Conservation (phyloP, 345 rosid species). For the Crucihimalaya himalaica region DNA sequence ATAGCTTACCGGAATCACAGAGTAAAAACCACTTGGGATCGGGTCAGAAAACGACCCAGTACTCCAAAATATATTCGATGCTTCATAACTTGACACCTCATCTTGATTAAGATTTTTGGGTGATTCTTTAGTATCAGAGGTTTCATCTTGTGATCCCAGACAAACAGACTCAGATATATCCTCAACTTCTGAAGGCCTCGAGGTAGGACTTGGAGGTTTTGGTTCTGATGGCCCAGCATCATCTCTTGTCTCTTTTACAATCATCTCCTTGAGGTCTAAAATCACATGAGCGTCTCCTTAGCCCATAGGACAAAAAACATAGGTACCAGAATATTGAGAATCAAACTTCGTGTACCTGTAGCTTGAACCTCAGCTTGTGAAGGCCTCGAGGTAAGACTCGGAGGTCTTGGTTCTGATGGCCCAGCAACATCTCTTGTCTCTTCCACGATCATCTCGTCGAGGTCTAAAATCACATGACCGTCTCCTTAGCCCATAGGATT, state of each 20-base stretch:
- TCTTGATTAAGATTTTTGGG: slow-evolving; percentile 57
- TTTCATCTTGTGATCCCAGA: slow-evolving; percentile 57
- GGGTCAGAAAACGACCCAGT: slow-evolving; percentile 66
- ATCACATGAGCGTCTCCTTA: slow-evolving; percentile 66
- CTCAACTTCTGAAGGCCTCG: slow-evolving; percentile 50
- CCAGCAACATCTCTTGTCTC: slow-evolving; percentile 57
- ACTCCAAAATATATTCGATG: slow-evolving; percentile 84
- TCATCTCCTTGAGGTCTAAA: slow-evolving; percentile 47
- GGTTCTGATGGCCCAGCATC: slow-evolving; percentile 54
- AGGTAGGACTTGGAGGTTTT: slow-evolving; percentile 50
- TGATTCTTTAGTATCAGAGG: slow-evolving; percentile 49
- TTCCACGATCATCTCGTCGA: slow-evolving; percentile 51
- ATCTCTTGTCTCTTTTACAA: slow-evolving; percentile 63
- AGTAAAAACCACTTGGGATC: slow-evolving; percentile 84
- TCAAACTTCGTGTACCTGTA: slow-evolving; percentile 17
- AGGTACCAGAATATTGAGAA: slow-evolving; percentile 12
- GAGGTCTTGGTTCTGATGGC: slow-evolving; percentile 53
- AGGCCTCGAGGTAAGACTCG: slow-evolving; percentile 58
- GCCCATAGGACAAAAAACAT: slow-evolving; percentile 38
- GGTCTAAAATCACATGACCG: slow-evolving; percentile 63
- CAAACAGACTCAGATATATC: slow-evolving; percentile 56
- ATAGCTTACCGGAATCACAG: slow-evolving; percentile 58
- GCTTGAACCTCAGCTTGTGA: slow-evolving; percentile 40
- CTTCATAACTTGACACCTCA: slow-evolving; percentile 53
- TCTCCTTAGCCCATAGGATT: slow-evolving; percentile 53